Conservation (phyloP, 805 yeast genomes). For the Komagataella ulmi region DNA sequence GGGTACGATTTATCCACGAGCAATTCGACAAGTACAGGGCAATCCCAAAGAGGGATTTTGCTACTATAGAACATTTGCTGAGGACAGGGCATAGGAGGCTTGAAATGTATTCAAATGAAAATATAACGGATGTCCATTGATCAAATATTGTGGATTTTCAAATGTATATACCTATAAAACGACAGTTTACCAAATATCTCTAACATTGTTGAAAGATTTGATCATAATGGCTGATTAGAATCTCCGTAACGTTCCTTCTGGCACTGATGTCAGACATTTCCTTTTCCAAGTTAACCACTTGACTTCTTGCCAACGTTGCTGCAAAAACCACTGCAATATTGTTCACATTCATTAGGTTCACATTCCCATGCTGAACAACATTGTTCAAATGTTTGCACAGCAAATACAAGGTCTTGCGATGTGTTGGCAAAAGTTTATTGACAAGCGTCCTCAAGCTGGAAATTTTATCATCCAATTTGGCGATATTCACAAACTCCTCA, state of each 20-base stretch:
- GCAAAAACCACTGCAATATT: conserved; percentile 90
- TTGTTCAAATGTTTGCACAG: conserved; percentile 38
- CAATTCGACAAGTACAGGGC: conserved; percentile 49
- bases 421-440: background rate
- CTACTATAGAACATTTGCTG: conserved; percentile 73
- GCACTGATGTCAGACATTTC: conserved; percentile 80
- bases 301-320: conserved; percentile 77
- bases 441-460: background rate
- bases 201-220: conserved; percentile 17
- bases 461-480: conserved; percentile 15
- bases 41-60: conserved; percentile 66
- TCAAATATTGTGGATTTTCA: background rate
- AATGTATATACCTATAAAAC: background rate
- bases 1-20: conserved; percentile 19
- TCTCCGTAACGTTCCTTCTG: conserved; percentile 67
- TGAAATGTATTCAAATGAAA: conserved; percentile 61
- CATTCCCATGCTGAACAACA: conserved; percentile 36
- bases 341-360: conserved; percentile 71
- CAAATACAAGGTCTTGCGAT: background rate
- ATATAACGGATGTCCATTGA: conserved; percentile 52
- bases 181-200: background rate
- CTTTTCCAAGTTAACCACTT: conserved; percentile 46
- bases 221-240: conserved; percentile 39
- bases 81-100: conserved; percentile 61
- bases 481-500: conserved; percentile 47